Percentiles rank a stretch among this genome's conserved stretches.
phyloP scores from a whole-genome alignment of 2,329 filamentous ascomycete genomes.

The Harringtonia aguacate region DNA sequence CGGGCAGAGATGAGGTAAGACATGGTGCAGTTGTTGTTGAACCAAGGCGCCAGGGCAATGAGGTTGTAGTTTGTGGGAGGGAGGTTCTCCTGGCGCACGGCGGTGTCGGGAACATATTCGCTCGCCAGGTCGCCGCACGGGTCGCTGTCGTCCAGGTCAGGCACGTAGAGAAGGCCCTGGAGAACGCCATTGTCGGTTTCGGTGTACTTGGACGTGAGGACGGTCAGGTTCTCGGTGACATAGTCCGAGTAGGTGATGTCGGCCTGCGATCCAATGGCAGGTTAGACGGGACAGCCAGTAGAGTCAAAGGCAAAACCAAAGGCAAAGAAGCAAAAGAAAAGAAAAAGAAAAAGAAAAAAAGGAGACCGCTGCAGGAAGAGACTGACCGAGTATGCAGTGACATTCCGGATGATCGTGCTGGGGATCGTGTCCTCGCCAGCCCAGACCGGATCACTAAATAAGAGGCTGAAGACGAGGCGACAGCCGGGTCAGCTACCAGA shows the following conservation, averaged over 20 bases:
- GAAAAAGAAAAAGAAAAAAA: neutral
- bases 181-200: slow-evolving; percentile 50
- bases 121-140: slow-evolving; percentile 53
- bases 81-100: slow-evolving; percentile 61
- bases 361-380: neutral
- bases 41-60: slow-evolving; percentile 81
- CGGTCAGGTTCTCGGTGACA: slow-evolving; percentile 54
- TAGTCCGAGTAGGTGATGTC: slow-evolving; percentile 42
- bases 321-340: neutral
- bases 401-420: slow-evolving; percentile 44
- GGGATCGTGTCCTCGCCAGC: slow-evolving; percentile 36
- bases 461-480: slow-evolving; percentile 28
- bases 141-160: slow-evolving; percentile 48
- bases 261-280: no score
- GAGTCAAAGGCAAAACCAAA: neutral
- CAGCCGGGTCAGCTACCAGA: neutral
- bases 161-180: slow-evolving; percentile 77
- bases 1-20: slow-evolving; percentile 58
- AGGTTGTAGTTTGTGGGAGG: slow-evolving; percentile 59
- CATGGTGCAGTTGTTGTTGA: slow-evolving; percentile 59
- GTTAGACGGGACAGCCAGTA: neutral
- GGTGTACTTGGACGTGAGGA: slow-evolving; percentile 59
- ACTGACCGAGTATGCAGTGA: slow-evolving; percentile 45
- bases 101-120: slow-evolving; percentile 62
- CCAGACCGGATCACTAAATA: slow-evolving; percentile 50